These are phyloP conservation scores for Aureobasidium sp. DNA, from an alignment of 2,329 filamentous ascomycete genomes.

Conservation along the genomic window DNA sequence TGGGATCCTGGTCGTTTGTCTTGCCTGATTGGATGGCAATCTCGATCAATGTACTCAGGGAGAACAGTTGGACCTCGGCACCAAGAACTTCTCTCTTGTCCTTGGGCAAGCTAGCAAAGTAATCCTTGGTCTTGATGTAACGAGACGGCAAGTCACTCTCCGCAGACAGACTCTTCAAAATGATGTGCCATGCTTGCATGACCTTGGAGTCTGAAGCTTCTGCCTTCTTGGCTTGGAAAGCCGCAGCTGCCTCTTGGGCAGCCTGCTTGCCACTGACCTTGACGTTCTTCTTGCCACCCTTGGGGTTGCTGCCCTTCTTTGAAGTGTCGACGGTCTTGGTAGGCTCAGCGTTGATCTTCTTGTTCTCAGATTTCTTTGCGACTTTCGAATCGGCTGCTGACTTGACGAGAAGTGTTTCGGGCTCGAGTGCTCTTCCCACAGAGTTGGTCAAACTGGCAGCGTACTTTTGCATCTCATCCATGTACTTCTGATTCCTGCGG, in stretches of 20 bases:
- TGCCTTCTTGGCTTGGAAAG: constrained; percentile 37
- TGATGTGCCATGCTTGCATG: constrained; percentile 39
- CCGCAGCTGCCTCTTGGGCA: constrained; percentile 38
- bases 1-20: constrained; percentile 28
- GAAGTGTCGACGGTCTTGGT: constrained; percentile 18
- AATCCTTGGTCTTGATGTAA: constrained; percentile 45
- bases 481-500: constrained; percentile 55
- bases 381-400: constrained; percentile 16
- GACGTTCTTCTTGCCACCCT: constrained; percentile 28
- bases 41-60: constrained; percentile 42
- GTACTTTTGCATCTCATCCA: constrained; percentile 62
- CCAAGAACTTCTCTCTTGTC: constrained; percentile 35
- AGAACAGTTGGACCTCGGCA: constrained; percentile 43
- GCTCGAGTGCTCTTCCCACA: constrained; percentile 55
- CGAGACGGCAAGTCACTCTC: constrained; percentile 37
- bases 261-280: constrained; percentile 36
- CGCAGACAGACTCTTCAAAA: constrained; percentile 42
- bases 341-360: neutral
- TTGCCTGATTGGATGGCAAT: constrained; percentile 42
- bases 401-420: constrained; percentile 47
- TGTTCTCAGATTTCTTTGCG: neutral
- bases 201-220: constrained; percentile 34
- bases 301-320: constrained; percentile 24
- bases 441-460: constrained; percentile 63
- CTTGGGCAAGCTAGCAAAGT: constrained; percentile 38